These are phyloP conservation scores for Aspergillus alliaceus DNA, from an alignment of 2,329 filamentous ascomycete genomes.

Conservation along the genomic window DNA sequence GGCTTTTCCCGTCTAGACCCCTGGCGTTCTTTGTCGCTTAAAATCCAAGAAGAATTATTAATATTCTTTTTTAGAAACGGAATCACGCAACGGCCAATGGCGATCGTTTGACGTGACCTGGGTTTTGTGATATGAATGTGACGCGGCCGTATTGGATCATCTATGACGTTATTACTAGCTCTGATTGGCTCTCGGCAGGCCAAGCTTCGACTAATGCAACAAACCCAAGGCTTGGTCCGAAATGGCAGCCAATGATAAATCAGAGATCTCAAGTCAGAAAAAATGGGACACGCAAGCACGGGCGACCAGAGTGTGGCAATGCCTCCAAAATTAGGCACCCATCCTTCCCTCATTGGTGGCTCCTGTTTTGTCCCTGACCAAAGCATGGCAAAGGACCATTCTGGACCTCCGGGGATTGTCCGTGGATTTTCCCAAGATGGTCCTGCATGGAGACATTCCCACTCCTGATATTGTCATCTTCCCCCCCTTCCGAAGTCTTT, in stretches of 20 bases:
- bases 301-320: conserved; percentile 3
- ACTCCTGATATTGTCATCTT: too few species aligned
- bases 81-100: conserved; percentile 14
- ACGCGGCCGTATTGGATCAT: conserved; percentile 16
- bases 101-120: neutral
- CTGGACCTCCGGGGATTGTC: neutral
- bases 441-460: too few species aligned
- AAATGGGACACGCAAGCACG: conserved; percentile 19
- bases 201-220: conserved; percentile 24
- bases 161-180: neutral
- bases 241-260: conserved; percentile 3
- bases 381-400: too few species aligned
- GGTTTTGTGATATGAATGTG: conserved; percentile 3
- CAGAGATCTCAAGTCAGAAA: neutral
- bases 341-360: conserved; percentile 3
- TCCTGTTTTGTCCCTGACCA: neutral
- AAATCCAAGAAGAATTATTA: too few species aligned
- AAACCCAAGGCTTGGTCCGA: conserved; percentile 13
- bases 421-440: neutral
- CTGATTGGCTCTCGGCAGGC: conserved; percentile 7
- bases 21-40: neutral
- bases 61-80: conserved; percentile 8
- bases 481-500: too few species aligned
- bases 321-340: conserved; percentile 5
- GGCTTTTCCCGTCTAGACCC: neutral